phyloP scores from a whole-genome alignment of 257 asterid species.

The Verbascum thapsus region DNA sequence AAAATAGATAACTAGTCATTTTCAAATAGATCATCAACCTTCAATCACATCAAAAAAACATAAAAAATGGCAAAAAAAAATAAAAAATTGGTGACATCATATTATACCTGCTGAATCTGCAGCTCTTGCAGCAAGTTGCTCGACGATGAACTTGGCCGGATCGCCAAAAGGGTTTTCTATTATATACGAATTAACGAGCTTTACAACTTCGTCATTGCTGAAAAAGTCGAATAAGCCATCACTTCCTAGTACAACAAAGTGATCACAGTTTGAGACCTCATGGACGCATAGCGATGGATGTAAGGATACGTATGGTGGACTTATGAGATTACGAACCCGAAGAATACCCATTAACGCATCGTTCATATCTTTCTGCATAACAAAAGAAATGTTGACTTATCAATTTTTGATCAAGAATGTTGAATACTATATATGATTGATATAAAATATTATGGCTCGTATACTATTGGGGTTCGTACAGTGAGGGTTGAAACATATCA shows the following conservation, averaged over 20 bases:
- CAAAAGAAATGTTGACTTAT: slow-evolving; percentile 16
- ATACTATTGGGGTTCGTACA: too few relatives aligned
- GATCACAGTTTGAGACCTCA: slow-evolving; percentile 52
- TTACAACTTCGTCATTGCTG: slow-evolving; percentile 59
- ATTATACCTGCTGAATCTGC: slow-evolving; percentile 64
- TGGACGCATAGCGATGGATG: slow-evolving; percentile 56
- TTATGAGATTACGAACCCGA: slow-evolving; percentile 53
- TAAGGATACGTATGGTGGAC: slow-evolving; percentile 62
- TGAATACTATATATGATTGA: too few relatives aligned
- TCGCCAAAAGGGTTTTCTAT: slow-evolving; percentile 51
- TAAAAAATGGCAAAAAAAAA: background rate
- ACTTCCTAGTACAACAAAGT: slow-evolving; percentile 62
- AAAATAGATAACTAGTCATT: slow-evolving; percentile 4
- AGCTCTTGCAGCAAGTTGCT: slow-evolving; percentile 64
- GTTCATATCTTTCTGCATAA: slow-evolving; percentile 58
- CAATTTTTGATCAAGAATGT: slow-evolving; percentile 8
- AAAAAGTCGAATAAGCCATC: slow-evolving; percentile 74
- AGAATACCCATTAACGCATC: slow-evolving; percentile 75
- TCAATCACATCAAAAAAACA: background rate
- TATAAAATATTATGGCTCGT: too few relatives aligned
- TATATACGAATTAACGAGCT: slow-evolving; percentile 52
- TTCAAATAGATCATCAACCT: slow-evolving; percentile 14
- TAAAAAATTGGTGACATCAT: slow-evolving; percentile 22
- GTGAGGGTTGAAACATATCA: too few relatives aligned
- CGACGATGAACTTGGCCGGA: slow-evolving; percentile 65